Evolutionary conservation across 495 filamentous ascomycete genomes (phyloP).

Genomic region (Filosporella fistucella): DNA sequence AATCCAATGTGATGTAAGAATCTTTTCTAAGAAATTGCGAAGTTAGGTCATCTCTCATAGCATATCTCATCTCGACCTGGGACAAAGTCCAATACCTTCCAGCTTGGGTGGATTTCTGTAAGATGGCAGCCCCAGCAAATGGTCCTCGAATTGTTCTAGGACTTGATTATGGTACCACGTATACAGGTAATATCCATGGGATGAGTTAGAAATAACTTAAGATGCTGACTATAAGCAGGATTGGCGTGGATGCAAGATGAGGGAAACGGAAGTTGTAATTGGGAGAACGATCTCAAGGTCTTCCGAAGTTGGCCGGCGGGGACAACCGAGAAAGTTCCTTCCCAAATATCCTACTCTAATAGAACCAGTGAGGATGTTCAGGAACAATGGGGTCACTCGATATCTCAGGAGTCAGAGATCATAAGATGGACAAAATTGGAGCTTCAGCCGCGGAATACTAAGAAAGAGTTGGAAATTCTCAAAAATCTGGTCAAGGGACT

Average conservation of each 20-base stretch:
- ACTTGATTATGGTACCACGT: conserved; percentile 35
- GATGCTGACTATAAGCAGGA: neutral
- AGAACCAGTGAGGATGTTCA: conserved; percentile 12
- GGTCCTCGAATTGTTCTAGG: conserved; percentile 25
- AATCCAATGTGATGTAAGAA: no score
- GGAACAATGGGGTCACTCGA: conserved; percentile 30
- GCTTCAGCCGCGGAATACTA: conserved; percentile 15
- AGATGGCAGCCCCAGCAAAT: neutral
- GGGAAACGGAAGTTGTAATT: neutral
- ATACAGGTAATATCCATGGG: conserved; percentile 20
- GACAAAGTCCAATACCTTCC: no score
- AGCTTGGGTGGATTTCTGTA: neutral
- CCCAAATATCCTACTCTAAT: conserved; percentile 26
- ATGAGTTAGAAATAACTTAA: neutral
- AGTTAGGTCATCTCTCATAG: no score
- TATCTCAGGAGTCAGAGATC: conserved; percentile 26
- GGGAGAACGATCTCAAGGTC: conserved; percentile 21
- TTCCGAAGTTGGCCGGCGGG: conserved; percentile 23
- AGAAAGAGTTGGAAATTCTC: neutral
- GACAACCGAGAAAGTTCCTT: conserved; percentile 26
- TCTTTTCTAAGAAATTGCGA: no score
- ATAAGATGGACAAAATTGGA: conserved; percentile 31
- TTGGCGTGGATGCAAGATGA: neutral
- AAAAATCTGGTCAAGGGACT: neutral
- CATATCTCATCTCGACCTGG: neutral